A percentile compares a stretch with the other conserved stretches of the same genome.
phyloP scores from a whole-genome alignment of 2,329 filamentous ascomycete species.

The Colletotrichum sansevieriae region DNA sequence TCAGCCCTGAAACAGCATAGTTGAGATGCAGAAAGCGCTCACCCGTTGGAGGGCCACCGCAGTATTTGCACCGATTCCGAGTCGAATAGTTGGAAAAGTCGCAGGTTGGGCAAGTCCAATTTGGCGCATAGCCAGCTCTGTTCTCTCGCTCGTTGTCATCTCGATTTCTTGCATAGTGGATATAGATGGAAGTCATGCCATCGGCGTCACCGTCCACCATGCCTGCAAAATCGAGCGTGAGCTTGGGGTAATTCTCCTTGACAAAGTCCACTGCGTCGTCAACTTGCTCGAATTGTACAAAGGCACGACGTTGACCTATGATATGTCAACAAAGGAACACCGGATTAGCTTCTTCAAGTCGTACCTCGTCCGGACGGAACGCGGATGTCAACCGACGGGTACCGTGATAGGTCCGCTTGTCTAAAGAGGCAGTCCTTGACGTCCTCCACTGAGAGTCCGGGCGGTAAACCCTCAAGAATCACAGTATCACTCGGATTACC shows the following conservation, averaged over 20 bases:
- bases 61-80: slow-evolving; percentile 54
- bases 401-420: slow-evolving; percentile 52
- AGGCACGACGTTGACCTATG: slow-evolving; percentile 54
- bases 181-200: slow-evolving; percentile 53
- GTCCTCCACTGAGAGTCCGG: slow-evolving; percentile 63
- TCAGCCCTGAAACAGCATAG: neutral
- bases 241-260: slow-evolving; percentile 57
- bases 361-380: slow-evolving; percentile 47
- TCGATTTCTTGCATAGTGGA: slow-evolving; percentile 57
- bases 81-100: slow-evolving; percentile 56
- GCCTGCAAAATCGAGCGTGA: slow-evolving; percentile 52
- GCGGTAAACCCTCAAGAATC: slow-evolving; percentile 67
- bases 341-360: neutral
- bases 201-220: slow-evolving; percentile 56
- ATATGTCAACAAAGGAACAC: slow-evolving; percentile 8
- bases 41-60: slow-evolving; percentile 45
- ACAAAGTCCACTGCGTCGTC: slow-evolving; percentile 57
- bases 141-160: slow-evolving; percentile 50
- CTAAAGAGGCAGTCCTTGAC: slow-evolving; percentile 58
- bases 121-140: slow-evolving; percentile 40
- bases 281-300: slow-evolving; percentile 57
- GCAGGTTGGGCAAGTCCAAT: slow-evolving; percentile 53
- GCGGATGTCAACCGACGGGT: slow-evolving; percentile 55
- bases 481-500: slow-evolving; percentile 63
- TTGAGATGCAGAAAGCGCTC: neutral